A percentile compares a stretch with the other conserved stretches of the same genome.
These are phyloP conservation scores for Daldinia eschscholtzii DNA, from an alignment of 2,329 filamentous ascomycete genomes.

Conservation along the genomic window DNA sequence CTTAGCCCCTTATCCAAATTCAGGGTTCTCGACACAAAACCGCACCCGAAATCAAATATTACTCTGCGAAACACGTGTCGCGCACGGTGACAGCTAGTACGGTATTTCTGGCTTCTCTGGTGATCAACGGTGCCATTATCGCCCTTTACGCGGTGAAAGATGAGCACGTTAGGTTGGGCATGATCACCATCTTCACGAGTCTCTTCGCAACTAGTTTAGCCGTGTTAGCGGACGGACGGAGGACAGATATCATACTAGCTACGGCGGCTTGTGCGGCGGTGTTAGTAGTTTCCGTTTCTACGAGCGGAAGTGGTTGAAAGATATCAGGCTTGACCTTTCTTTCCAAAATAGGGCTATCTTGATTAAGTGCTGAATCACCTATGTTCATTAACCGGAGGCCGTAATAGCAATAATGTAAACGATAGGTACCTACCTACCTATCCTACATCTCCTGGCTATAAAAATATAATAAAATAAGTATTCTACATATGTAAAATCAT, in stretches of 20 bases:
- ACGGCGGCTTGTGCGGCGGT: slow-evolving; percentile 14
- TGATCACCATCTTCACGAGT: slow-evolving; percentile 5
- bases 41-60: neutral
- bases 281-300: slow-evolving; percentile 13
- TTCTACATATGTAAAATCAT: neutral
- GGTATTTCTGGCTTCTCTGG: slow-evolving; percentile 6
- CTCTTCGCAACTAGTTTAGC: slow-evolving; percentile 9
- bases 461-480: neutral
- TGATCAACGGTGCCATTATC: slow-evolving; percentile 6
- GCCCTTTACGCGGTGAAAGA: slow-evolving; percentile 10
- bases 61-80: neutral
- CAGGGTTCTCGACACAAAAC: neutral
- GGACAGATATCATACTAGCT: slow-evolving; percentile 13
- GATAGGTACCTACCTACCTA: too few relatives aligned
- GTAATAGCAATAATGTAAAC: too few relatives aligned
- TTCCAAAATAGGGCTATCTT: too few relatives aligned
- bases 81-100: neutral
- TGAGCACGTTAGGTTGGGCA: slow-evolving; percentile 7
- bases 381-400: too few relatives aligned
- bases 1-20: neutral
- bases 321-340: neutral
- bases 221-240: slow-evolving; percentile 7
- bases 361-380: too few relatives aligned
- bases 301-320: neutral
- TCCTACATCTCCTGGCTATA: too few relatives aligned